These are phyloP conservation scores for Cupressus sempervirens DNA, from an alignment of 75 land plant genomes.

Conservation along the genomic window DNA sequence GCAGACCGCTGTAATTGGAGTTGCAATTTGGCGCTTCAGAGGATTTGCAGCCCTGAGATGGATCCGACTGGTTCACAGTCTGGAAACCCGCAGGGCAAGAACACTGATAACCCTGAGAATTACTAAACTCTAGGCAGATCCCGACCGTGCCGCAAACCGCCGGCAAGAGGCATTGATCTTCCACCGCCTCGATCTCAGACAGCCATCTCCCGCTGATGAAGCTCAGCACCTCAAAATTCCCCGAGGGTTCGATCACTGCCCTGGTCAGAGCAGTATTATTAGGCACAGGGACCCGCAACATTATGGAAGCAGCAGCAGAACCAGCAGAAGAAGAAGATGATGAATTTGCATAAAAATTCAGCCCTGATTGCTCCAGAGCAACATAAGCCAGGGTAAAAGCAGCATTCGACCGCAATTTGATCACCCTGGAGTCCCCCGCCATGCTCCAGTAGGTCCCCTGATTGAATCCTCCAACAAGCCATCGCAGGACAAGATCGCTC, in stretches of 20 bases:
- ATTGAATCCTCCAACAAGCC: conserved; percentile 10
- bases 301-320: neutral
- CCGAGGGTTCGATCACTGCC: conserved; percentile 13
- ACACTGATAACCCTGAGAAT: conserved; percentile 15
- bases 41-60: conserved; percentile 14
- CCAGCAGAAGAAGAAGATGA: neutral
- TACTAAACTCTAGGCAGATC: conserved; percentile 22
- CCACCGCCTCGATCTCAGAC: conserved; percentile 12
- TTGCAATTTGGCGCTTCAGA: neutral
- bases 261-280: conserved; percentile 13
- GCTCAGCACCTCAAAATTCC: conserved; percentile 25
- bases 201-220: neutral
- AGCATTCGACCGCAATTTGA: conserved; percentile 11
- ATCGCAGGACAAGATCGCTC: conserved; percentile 13
- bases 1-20: neutral
- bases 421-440: conserved; percentile 27
- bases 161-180: conserved; percentile 23
- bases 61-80: neutral
- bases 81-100: conserved; percentile 41
- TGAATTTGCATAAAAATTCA: conserved; percentile 19
- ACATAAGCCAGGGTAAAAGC: conserved; percentile 19
- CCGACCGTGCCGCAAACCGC: conserved; percentile 41
- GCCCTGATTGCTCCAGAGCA: conserved; percentile 33
- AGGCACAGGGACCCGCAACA: conserved; percentile 7
- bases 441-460: conserved; percentile 38